These are phyloP conservation scores for Pseudozyma flocculosa DNA, from an alignment of 1,284 basidiomycete species.

Conservation along the genomic window DNA sequence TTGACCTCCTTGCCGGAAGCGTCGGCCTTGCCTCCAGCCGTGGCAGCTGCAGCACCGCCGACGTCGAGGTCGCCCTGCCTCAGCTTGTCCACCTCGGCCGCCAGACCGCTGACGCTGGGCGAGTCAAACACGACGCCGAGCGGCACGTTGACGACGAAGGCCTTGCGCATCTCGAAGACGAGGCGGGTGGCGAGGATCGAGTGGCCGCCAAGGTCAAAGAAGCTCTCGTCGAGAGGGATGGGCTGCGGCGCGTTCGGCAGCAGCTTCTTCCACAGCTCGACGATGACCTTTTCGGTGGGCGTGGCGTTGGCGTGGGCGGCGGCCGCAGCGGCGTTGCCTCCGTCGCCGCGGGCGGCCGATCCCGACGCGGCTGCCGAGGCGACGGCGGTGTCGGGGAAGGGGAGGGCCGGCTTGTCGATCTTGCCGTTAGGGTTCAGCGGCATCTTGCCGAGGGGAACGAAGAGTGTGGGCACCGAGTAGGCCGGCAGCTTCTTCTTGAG, in stretches of 20 bases:
- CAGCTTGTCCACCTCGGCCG: constrained; percentile 74
- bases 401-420: constrained; percentile 96
- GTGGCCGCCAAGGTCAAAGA: constrained; percentile 98
- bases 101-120: constrained; percentile 82
- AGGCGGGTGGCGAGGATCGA: constrained; percentile 96
- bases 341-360: constrained; percentile 9
- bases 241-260: constrained; percentile 77
- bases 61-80: constrained; percentile 80
- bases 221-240: constrained; percentile 87
- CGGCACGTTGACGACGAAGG: constrained; percentile 86
- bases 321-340: background rate
- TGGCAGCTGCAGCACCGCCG: constrained; percentile 35
- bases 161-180: constrained; percentile 93
- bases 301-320: constrained; percentile 58
- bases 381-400: constrained; percentile 95
- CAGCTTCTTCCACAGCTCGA: constrained; percentile 75
- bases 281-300: constrained; percentile 75
- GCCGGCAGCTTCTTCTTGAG: constrained; percentile 95
- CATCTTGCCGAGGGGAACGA: constrained; percentile 91
- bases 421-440: constrained; percentile 99
- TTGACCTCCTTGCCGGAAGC: constrained; percentile 48
- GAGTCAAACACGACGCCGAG: constrained; percentile 89
- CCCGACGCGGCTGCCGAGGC: constrained; percentile 52
- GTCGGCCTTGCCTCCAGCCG: constrained; percentile 26
- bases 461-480: constrained; percentile 55